Conservation (phyloP, 2,329 filamentous ascomycete genomes). For the Eutypa lata region DNA sequence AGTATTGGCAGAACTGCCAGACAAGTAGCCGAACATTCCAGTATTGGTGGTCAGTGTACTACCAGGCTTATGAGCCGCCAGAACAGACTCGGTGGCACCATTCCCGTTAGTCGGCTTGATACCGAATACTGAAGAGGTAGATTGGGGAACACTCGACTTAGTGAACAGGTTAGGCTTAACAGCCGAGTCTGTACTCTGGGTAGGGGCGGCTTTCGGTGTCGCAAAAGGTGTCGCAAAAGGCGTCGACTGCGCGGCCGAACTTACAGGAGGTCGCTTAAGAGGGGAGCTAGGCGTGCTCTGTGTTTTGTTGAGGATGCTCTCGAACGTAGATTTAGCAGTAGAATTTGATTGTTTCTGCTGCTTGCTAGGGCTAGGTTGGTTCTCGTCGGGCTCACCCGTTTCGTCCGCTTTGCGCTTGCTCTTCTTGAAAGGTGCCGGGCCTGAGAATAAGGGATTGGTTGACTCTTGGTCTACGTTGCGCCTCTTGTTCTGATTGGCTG, state of each 20-base stretch:
- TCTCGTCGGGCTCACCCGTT: conserved; percentile 41
- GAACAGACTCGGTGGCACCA: conserved; percentile 17
- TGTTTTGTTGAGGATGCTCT: conserved; percentile 53
- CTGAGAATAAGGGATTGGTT: conserved; percentile 30
- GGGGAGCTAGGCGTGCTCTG: conserved; percentile 27
- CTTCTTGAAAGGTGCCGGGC: conserved; percentile 37
- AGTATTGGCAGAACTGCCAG: conserved; percentile 54
- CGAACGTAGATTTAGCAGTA: conserved; percentile 54
- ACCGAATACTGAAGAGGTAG: conserved; percentile 30
- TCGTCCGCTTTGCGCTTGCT: conserved; percentile 52
- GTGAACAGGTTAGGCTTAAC: conserved; percentile 26
- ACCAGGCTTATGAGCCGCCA: conserved; percentile 20
- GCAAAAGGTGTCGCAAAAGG: conserved; percentile 15
- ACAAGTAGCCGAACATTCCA: conserved; percentile 57
- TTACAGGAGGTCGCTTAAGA: conserved; percentile 17
- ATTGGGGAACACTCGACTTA: conserved; percentile 36
- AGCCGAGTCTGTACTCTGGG: conserved; percentile 27
- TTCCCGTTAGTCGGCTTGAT: conserved; percentile 30
- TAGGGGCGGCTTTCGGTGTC: conserved; percentile 15
- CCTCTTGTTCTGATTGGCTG: conserved; percentile 46
- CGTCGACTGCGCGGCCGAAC: conserved; percentile 7
- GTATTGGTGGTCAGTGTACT: conserved; percentile 23
- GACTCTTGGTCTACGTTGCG: conserved; percentile 40
- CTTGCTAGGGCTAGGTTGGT: conserved; percentile 48
- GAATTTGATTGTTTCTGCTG: conserved; percentile 50